phyloP scores from a whole-genome alignment of 192 early-diverging fungal genomes.

The Umbelopsis vinacea region DNA sequence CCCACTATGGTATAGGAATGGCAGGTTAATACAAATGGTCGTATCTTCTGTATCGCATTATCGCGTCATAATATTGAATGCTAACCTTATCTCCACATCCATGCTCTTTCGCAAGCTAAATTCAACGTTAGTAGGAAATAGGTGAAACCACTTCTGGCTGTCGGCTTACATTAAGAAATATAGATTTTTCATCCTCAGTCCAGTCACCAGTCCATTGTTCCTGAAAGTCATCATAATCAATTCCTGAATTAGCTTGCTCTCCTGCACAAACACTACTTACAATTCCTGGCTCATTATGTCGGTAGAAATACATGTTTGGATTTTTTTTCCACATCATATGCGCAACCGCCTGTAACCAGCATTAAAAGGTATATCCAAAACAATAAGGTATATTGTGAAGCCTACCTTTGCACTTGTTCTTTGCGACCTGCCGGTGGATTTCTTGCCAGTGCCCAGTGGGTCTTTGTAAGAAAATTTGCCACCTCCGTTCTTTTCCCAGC shows the following conservation, averaged over 20 bases:
- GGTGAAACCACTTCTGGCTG: conserved; percentile 41
- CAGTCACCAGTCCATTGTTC: conserved; percentile 79
- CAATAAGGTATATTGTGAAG: not conserved
- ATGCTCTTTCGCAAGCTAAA: conserved; percentile 45
- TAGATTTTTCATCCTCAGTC: conserved; percentile 62
- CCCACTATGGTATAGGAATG: conserved; percentile 44
- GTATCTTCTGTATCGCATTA: not conserved
- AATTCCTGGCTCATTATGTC: conserved; percentile 76
- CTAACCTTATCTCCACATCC: conserved; percentile 62
- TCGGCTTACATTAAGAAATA: conserved; percentile 60
- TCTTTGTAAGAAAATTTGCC: conserved; percentile 73
- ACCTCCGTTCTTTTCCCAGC: conserved; percentile 79
- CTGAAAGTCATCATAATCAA: conserved; percentile 25
- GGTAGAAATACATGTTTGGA: conserved; percentile 78
- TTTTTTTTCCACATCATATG: conserved; percentile 75
- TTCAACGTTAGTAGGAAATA: conserved; percentile 38
- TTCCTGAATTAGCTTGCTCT: not conserved
- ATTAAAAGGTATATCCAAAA: conserved; percentile 8
- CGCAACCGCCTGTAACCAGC: conserved; percentile 47
- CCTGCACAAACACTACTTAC: conserved; percentile 28
- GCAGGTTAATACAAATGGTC: not conserved
- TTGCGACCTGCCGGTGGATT: not conserved
- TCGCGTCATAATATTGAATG: not conserved
- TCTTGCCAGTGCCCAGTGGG: conserved; percentile 58
- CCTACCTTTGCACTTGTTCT: conserved; percentile 36